A percentile compares a stretch with the other conserved stretches of the same genome.
Conservation (phyloP, 352 stramenopile species). For the Pythium monospermum region DNA sequence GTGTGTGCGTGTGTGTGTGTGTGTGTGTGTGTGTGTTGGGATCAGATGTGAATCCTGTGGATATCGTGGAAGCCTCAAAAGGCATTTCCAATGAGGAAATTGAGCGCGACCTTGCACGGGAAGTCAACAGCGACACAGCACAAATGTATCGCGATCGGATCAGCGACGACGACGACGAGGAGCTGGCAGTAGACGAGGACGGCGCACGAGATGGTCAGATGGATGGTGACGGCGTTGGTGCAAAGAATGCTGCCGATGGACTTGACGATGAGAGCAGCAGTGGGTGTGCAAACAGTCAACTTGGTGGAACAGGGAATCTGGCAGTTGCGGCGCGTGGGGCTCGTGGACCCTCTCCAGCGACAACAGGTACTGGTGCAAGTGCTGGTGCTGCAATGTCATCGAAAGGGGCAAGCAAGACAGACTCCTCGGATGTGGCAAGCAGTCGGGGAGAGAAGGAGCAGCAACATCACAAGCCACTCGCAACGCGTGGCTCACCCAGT, state of each 20-base stretch:
- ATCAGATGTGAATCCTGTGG: conserved; percentile 28
- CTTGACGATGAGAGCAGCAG: not conserved
- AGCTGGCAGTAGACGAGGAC: not conserved
- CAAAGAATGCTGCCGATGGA: not conserved
- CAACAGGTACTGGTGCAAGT: too few relatives aligned
- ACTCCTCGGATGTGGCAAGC: too few relatives aligned
- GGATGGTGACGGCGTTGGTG: too few relatives aligned
- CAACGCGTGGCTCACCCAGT: not conserved
- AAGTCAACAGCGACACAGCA: conserved; percentile 39
- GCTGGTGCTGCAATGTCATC: too few relatives aligned
- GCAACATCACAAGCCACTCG: not conserved
- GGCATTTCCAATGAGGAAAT: conserved; percentile 39
- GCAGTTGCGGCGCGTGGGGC: too few relatives aligned
- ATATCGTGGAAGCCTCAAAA: conserved; percentile 58
- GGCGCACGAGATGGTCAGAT: too few relatives aligned
- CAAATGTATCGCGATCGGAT: conserved; percentile 38
- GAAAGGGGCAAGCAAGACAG: too few relatives aligned
- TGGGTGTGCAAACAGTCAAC: not conserved
- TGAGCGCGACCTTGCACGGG: conserved; percentile 34
- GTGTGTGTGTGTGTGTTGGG: not conserved
- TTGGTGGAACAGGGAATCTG: too few relatives aligned
- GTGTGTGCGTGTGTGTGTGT: not conserved
- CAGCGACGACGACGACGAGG: not conserved
- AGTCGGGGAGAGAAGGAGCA: not conserved
- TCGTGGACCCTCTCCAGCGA: not conserved